Percentiles rank a stretch among this genome's conserved stretches.
Evolutionary conservation across 306 rosid species (phyloP).

Genomic region (Carpinus fangiana): DNA sequence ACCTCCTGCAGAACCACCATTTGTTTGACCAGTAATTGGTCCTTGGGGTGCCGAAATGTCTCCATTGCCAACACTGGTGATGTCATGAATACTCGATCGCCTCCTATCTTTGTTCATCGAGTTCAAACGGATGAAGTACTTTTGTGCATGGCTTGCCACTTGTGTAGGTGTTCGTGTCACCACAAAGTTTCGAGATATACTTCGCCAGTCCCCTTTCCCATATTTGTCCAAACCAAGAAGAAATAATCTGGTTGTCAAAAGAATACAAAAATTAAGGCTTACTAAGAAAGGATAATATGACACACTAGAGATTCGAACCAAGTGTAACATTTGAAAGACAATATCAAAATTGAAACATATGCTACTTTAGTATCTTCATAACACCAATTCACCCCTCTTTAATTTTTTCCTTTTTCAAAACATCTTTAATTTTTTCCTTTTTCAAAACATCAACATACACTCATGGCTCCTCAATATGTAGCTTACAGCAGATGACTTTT

Average conservation of each 20-base stretch:
- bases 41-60: conserved; percentile 70
- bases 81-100: conserved; percentile 96
- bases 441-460: not conserved
- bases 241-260: conserved; percentile 61
- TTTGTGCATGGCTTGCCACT: conserved; percentile 98
- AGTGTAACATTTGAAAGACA: not conserved
- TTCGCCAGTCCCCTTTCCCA: conserved; percentile 99
- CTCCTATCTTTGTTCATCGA: conserved; percentile 96
- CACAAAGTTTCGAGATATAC: conserved; percentile 92
- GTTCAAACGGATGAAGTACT: conserved; percentile 91
- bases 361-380: not conserved
- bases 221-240: conserved; percentile 93
- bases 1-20: conserved; percentile 50
- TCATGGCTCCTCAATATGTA: not conserved
- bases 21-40: conserved; percentile 85
- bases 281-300: not conserved
- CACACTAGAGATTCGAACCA: not conserved
- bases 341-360: not conserved
- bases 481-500: too few relatives aligned
- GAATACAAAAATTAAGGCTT: not conserved
- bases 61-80: conserved; percentile 78
- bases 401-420: not conserved
- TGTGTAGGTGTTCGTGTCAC: conserved; percentile 96
- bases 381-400: not conserved
- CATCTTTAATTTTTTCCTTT: not conserved